Conservation (phyloP, 2,329 filamentous ascomycete species). For the Colletotrichum liriopes region DNA sequence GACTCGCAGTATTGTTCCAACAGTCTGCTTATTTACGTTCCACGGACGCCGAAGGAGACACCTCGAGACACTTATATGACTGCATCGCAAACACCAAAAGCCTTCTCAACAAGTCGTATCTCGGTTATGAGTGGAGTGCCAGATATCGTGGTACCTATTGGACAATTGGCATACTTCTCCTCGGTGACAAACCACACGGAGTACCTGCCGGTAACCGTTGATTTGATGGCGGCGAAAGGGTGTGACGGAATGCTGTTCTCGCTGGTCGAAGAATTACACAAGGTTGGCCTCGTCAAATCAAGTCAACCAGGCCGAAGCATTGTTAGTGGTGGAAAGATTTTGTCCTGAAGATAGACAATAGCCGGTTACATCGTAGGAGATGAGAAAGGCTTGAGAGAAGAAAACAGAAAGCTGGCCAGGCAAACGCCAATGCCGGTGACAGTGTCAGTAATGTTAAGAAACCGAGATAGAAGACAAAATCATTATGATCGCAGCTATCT, state of each 20-base stretch:
- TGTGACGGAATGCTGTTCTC: conserved; percentile 73
- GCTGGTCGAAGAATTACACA: conserved; percentile 66
- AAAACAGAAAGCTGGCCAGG: no score
- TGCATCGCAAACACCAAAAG: not conserved
- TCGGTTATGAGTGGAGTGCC: conserved; percentile 55
- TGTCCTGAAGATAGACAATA: conserved; percentile 24
- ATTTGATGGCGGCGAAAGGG: conserved; percentile 70
- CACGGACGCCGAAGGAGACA: not conserved
- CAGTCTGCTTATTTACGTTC: conserved; percentile 21
- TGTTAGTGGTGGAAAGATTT: conserved; percentile 45
- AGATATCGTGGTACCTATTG: conserved; percentile 58
- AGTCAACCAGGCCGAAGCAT: conserved; percentile 57
- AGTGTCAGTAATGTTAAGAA: no score
- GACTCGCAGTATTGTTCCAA: conserved; percentile 35
- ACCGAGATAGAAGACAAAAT: no score
- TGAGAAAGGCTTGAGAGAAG: no score
- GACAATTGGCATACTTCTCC: conserved; percentile 54
- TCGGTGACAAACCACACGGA: conserved; percentile 63
- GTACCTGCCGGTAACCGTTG: conserved; percentile 69
- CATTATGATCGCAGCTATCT: no score
- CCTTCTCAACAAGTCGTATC: conserved; percentile 58
- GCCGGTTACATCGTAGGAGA: no score
- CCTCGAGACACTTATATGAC: conserved; percentile 19
- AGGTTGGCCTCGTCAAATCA: conserved; percentile 63
- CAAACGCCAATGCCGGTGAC: no score